These are phyloP conservation scores for Elsinoe perseae DNA, from an alignment of 2,329 filamentous ascomycete genomes.

Conservation along the genomic window DNA sequence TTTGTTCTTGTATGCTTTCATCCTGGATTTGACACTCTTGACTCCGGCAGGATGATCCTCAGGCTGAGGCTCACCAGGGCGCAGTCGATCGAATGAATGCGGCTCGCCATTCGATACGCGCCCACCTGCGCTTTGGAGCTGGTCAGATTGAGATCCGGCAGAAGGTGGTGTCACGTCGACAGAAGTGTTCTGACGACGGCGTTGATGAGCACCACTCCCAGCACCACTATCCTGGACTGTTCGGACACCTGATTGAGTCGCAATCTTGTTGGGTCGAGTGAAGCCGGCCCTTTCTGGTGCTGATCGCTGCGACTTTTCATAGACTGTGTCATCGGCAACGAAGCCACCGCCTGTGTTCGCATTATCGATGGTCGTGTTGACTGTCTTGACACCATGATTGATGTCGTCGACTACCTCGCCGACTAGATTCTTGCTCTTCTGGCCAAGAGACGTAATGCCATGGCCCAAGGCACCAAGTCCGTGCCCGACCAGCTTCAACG, in stretches of 20 bases:
- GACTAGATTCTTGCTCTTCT: constrained; percentile 40
- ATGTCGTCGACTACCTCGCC: constrained; percentile 30
- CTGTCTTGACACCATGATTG: constrained; percentile 36
- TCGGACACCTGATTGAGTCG: neutral
- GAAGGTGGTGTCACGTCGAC: neutral
- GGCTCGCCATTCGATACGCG: neutral
- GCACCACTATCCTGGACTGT: neutral
- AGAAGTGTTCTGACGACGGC: neutral
- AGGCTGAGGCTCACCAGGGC: neutral
- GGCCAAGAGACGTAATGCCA: constrained; percentile 45
- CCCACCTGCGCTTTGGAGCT: neutral
- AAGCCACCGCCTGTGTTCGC: constrained; percentile 19
- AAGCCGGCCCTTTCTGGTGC: neutral
- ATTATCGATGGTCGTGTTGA: constrained; percentile 19
- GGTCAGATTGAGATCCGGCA: neutral
- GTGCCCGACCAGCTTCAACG: constrained; percentile 37
- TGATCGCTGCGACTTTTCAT: neutral
- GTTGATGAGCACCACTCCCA: neutral
- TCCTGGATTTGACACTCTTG: constrained; percentile 1
- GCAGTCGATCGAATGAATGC: neutral
- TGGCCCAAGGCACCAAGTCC: constrained; percentile 35
- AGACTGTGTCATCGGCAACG: neutral
- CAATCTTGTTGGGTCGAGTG: neutral
- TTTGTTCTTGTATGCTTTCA: constrained; percentile 24
- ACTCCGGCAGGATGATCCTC: neutral